A percentile compares a stretch with the other conserved stretches of the same genome.
These are phyloP conservation scores for Microdochium trichocladiopsis DNA, from an alignment of 2,329 filamentous ascomycete species.

Conservation along the genomic window DNA sequence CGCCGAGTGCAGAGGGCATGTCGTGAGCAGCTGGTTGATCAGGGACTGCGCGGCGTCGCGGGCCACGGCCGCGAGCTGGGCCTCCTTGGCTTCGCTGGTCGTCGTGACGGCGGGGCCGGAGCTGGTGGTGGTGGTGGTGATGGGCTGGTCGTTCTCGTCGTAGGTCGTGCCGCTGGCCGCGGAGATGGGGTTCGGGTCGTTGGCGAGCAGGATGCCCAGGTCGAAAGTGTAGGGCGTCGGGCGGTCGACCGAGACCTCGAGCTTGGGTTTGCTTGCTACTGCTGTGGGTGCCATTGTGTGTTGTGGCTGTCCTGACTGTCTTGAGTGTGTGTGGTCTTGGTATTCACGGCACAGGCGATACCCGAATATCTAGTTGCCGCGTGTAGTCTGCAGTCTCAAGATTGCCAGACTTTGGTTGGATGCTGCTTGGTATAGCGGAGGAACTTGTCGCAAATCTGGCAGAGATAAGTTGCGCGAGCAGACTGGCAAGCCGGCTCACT, in stretches of 20 bases:
- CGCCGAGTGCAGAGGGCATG: constrained; percentile 70
- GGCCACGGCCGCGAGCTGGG: constrained; percentile 63
- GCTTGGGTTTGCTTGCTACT: constrained; percentile 29
- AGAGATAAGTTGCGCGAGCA: not conserved
- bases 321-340: not conserved
- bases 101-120: too few species aligned
- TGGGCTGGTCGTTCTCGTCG: constrained; percentile 9
- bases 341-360: too few species aligned
- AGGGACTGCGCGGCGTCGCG: constrained; percentile 88
- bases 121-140: constrained; percentile 39
- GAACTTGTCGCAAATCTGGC: constrained; percentile 15
- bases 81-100: constrained; percentile 55
- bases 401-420: too few species aligned
- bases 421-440: not conserved
- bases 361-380: too few species aligned
- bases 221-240: constrained; percentile 90
- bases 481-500: not conserved
- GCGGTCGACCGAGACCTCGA: constrained; percentile 65
- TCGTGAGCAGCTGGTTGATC: constrained; percentile 89
- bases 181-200: constrained; percentile 70
- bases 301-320: not conserved
- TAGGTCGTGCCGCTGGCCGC: not conserved
- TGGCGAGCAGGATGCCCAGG: constrained; percentile 79
- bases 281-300: constrained; percentile 7
- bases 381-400: too few species aligned